These are phyloP conservation scores for Plenodomus lindquistii DNA, from an alignment of 2,329 filamentous ascomycete species.

Conservation along the genomic window DNA sequence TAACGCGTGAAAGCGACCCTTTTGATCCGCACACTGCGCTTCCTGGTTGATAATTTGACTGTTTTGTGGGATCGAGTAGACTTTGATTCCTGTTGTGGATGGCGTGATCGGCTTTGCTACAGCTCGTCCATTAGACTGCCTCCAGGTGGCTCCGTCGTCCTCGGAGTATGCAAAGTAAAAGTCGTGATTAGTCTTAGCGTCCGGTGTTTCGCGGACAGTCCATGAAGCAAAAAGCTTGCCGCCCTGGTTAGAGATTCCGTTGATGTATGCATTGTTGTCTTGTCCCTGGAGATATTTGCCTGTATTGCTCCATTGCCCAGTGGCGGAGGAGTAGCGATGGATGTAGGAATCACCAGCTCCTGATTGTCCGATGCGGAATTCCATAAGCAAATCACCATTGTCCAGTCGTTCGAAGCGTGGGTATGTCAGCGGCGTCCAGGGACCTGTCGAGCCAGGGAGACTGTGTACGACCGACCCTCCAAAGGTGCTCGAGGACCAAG, in stretches of 20 bases:
- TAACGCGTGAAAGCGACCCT: slow-evolving; percentile 54
- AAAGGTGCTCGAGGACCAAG: slow-evolving; percentile 35
- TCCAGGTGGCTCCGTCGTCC: slow-evolving; percentile 51
- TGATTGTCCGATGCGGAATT: slow-evolving; percentile 57
- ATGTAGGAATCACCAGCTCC: slow-evolving; percentile 56
- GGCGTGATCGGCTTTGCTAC: slow-evolving; percentile 51
- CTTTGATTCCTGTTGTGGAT: slow-evolving; percentile 48
- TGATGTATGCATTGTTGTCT: slow-evolving; percentile 57
- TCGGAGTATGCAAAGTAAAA: slow-evolving; percentile 56
- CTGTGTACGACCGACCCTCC: slow-evolving; percentile 30
- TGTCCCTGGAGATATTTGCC: slow-evolving; percentile 52
- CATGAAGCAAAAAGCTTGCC: slow-evolving; percentile 51
- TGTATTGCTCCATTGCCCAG: slow-evolving; percentile 45
- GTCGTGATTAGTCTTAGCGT: slow-evolving; percentile 54
- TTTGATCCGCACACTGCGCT: slow-evolving; percentile 51
- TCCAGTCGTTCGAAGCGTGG: slow-evolving; percentile 52
- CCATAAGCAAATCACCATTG: slow-evolving; percentile 50
- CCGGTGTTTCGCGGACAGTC: slow-evolving; percentile 57
- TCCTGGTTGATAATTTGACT: slow-evolving; percentile 57
- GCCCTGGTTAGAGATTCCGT: slow-evolving; percentile 49
- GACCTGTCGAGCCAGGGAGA: slow-evolving; percentile 35
- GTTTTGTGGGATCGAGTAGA: slow-evolving; percentile 52
- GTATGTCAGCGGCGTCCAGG: slow-evolving; percentile 51
- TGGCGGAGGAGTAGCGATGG: slow-evolving; percentile 48
- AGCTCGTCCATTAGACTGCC: slow-evolving; percentile 42